These are phyloP conservation scores for Psidium friedrichsthalianum DNA, from an alignment of 345 rosid species.

Conservation along the genomic window DNA sequence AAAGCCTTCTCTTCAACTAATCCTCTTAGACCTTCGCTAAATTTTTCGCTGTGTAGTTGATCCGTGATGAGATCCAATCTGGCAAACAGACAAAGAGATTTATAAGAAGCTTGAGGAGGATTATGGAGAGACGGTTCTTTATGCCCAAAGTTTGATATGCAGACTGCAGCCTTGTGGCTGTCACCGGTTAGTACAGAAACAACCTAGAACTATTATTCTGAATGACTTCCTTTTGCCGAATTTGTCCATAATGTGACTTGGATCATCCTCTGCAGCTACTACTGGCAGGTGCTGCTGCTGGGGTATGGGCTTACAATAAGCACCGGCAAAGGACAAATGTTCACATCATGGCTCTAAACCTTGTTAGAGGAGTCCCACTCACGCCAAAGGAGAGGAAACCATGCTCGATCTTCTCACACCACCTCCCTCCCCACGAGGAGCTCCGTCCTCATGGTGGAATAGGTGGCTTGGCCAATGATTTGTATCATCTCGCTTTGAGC, in stretches of 20 bases:
- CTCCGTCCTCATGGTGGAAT: slow-evolving; percentile 44
- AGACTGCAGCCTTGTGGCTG: slow-evolving; percentile 89
- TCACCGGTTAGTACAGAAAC: slow-evolving; percentile 54
- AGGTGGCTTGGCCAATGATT: slow-evolving; percentile 23
- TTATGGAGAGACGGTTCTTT: slow-evolving; percentile 91
- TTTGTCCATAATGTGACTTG: neutral
- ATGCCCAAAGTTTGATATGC: slow-evolving; percentile 82
- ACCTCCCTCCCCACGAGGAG: slow-evolving; percentile 35
- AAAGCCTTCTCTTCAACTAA: neutral
- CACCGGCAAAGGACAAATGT: slow-evolving; percentile 67
- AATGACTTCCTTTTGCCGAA: neutral
- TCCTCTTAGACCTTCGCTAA: neutral
- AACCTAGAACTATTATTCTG: neutral
- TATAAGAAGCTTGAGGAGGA: slow-evolving; percentile 88
- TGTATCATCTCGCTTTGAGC: neutral
- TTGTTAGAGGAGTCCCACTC: slow-evolving; percentile 70
- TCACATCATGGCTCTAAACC: slow-evolving; percentile 80
- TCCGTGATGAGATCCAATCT: slow-evolving; percentile 76
- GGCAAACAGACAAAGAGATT: slow-evolving; percentile 93
- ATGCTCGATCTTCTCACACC: slow-evolving; percentile 85
- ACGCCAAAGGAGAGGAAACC: slow-evolving; percentile 78
- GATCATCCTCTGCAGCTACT: slow-evolving; percentile 23
- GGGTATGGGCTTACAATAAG: slow-evolving; percentile 55
- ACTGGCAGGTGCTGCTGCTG: slow-evolving; percentile 64
- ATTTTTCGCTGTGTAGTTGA: slow-evolving; percentile 38